phyloP scores from a whole-genome alignment of 768 basidiomycete species.

The Rhodotorula graminis region DNA sequence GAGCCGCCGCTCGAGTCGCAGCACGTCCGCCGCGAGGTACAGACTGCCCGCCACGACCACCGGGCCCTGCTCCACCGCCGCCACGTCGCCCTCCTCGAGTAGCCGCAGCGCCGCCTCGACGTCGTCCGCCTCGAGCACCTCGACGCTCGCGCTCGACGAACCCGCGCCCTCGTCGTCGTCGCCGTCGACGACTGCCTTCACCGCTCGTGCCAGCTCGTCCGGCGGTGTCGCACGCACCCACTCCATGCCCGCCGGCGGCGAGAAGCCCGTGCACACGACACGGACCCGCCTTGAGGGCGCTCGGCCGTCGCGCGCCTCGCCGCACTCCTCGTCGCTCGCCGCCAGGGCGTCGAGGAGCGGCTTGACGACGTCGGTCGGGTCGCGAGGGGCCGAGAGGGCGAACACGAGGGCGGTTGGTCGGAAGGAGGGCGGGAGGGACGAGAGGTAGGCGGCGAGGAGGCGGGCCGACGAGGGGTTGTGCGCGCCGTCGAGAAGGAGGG shows the following conservation, averaged over 20 bases:
- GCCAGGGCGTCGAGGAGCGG: constrained; percentile 37
- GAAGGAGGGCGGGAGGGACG: constrained; percentile 48
- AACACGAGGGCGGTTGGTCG: constrained; percentile 64
- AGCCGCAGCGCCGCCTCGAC: background rate
- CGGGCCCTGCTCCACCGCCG: constrained; percentile 2
- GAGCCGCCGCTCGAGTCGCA: constrained; percentile 2
- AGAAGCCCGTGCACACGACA: constrained; percentile 62
- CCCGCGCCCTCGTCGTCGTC: constrained; percentile 31
- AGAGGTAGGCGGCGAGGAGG: constrained; percentile 64
- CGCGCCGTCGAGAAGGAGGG: constrained; percentile 80
- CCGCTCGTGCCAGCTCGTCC: constrained; percentile 50
- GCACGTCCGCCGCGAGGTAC: constrained; percentile 81
- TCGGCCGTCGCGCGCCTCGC: background rate
- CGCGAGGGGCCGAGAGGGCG: constrained; percentile 70
- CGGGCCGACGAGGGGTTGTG: constrained; percentile 78
- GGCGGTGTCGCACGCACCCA: constrained; percentile 72
- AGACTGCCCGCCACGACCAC: constrained; percentile 82
- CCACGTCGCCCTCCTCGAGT: background rate
- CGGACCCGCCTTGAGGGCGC: constrained; percentile 13
- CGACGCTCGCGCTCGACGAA: constrained; percentile 33
- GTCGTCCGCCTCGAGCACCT: constrained; percentile 42
- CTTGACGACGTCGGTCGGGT: constrained; percentile 17
- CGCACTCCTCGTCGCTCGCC: too few species aligned
- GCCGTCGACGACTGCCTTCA: constrained; percentile 42
- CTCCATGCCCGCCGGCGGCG: constrained; percentile 79